Evolutionary conservation across 768 basidiomycete genomes (phyloP).

Genomic region (Brasilioporus rufonigricans): DNA sequence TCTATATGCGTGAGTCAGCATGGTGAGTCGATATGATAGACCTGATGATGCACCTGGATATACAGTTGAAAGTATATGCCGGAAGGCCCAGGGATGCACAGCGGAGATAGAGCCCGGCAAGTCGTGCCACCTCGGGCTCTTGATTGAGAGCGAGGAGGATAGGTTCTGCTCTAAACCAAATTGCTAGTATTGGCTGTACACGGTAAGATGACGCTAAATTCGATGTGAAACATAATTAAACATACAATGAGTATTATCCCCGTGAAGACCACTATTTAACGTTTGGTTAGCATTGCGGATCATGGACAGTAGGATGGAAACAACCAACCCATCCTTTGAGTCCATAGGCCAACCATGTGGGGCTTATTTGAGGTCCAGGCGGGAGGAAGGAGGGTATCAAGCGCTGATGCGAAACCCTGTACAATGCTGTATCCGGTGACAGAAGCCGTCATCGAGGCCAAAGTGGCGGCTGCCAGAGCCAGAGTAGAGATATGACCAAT

Average conservation of each 20-base stretch:
- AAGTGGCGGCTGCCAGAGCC: conserved; percentile 80
- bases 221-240: not conserved
- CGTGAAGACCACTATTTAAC: conserved; percentile 57
- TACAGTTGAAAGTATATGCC: conserved; percentile 57
- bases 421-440: conserved; percentile 61
- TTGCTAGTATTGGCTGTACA: conserved; percentile 48
- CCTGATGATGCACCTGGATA: conserved; percentile 42
- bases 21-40: not conserved
- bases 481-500: conserved; percentile 91
- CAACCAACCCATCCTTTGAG: conserved; percentile 78
- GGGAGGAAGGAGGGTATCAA: conserved; percentile 92
- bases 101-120: conserved; percentile 75
- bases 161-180: conserved; percentile 83
- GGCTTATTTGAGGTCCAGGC: conserved; percentile 93
- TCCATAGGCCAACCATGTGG: conserved; percentile 83
- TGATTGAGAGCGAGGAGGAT: conserved; percentile 75
- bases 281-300: conserved; percentile 3
- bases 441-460: conserved; percentile 72
- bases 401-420: conserved; percentile 76
- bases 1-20: conserved; percentile 17
- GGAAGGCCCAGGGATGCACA: conserved; percentile 80
- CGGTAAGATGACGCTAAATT: not conserved
- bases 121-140: conserved; percentile 79
- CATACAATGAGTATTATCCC: conserved; percentile 57
- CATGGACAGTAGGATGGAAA: not conserved